phyloP scores from a whole-genome alignment of 208 protist species.

The Herpetomonas tarakana region DNA sequence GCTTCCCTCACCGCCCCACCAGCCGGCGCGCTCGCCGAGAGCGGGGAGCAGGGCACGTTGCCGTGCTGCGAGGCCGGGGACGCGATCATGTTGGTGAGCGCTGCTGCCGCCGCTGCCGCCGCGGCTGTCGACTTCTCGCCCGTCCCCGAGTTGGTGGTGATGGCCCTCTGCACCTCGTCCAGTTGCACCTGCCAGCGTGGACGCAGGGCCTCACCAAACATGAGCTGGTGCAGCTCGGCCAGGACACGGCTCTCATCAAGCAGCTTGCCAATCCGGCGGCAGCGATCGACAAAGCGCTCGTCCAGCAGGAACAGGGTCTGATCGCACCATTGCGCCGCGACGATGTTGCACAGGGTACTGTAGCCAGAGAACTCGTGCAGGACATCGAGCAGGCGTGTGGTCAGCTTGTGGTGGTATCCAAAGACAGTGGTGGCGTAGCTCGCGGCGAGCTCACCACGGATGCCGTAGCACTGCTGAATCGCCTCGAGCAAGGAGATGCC shows the following conservation, averaged over 20 bases:
- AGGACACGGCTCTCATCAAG: slow-evolving; percentile 76
- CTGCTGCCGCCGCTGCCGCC: slow-evolving; percentile 11
- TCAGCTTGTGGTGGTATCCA: slow-evolving; percentile 72
- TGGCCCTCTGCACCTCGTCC: slow-evolving; percentile 84
- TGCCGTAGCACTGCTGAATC: slow-evolving; percentile 75
- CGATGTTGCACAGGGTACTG: slow-evolving; percentile 45
- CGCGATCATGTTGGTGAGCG: background rate
- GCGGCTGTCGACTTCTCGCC: slow-evolving; percentile 24
- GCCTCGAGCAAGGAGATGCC: slow-evolving; percentile 51
- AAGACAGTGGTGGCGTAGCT: slow-evolving; percentile 78
- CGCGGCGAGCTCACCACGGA: slow-evolving; percentile 39
- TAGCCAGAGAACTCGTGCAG: slow-evolving; percentile 62
- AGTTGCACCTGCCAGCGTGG: slow-evolving; percentile 88
- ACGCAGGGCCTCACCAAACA: slow-evolving; percentile 80
- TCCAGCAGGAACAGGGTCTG: slow-evolving; percentile 61
- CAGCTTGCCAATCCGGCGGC: slow-evolving; percentile 38
- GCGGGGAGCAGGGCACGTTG: background rate
- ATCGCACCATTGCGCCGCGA: slow-evolving; percentile 81
- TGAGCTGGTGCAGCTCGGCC: slow-evolving; percentile 67
- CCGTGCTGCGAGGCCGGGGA: background rate
- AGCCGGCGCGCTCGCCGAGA: background rate
- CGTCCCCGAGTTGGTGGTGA: slow-evolving; percentile 39
- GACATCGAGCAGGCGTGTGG: slow-evolving; percentile 42
- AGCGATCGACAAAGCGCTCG: slow-evolving; percentile 45
- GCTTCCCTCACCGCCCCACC: background rate